Base-by-base conservation (phyloP, 2,329 filamentous ascomycete genomes). In the Karstenula rhodostoma region DNA sequence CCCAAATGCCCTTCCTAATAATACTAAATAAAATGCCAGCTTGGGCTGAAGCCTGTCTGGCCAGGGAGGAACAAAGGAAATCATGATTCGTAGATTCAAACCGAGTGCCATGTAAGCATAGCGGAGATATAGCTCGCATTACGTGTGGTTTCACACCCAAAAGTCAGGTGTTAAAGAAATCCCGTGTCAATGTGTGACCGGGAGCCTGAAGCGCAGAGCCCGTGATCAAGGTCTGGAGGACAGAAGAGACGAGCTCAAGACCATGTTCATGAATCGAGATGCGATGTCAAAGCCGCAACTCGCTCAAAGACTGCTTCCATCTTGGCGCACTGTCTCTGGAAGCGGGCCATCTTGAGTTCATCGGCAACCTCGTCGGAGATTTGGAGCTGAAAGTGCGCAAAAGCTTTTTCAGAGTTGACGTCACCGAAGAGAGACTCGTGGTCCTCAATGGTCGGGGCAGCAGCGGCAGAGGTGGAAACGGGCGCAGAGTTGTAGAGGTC, bases 321-420 rank as follows among this genome's bases (percentile, higher is more conserved):
- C 37, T 70, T 67, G 10, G 75, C 72, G 50, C 74, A 75, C 61
- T 71, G 75, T 61, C 67, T 72, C 60, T 76, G 70, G 33, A 78
- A 71, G 42, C 71, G 71, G 42, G 76, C 74, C 56, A 74, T 70
- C 49, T 74, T 60, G 33, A 60, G 66, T 44, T 72, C 62, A 33
- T 75, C 67, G n/a, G 69, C 67, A 37, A 68, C 83, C 56, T 85
- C 83, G 60, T 85, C 80, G 1, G 82, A 80, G 27, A 90, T 85
- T 32, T 91, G 80, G n/a, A 93, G 83, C 66, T 90, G 86, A 68
- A 86, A 87, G 51, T 86, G 83, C 15, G 86, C 80, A 50, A 87
- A 80, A 2, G 84, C 79, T 82, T 94, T 94, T 68, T 90, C 88
- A 1, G 85, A 74, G 61, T 85, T 81, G 60, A 91, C 79, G 40